phyloP scores from a whole-genome alignment of 805 yeast genomes.

The Dipodascopsis tothii region DNA sequence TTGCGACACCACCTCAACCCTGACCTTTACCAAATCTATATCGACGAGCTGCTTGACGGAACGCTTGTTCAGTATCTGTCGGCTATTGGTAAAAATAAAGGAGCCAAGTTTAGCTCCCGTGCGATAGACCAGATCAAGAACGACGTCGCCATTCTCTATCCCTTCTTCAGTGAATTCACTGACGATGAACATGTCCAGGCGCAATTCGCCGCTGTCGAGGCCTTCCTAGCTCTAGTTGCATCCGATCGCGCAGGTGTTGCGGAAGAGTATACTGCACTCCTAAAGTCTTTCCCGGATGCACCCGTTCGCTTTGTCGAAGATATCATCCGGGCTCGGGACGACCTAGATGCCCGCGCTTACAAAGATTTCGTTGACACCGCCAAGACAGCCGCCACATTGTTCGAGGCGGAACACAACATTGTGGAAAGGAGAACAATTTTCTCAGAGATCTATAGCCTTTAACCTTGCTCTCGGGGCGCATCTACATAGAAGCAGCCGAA shows the following conservation, averaged over 20 bases:
- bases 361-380: no score
- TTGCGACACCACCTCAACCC: constrained; percentile 46
- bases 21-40: constrained; percentile 47
- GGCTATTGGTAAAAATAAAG: constrained; percentile 37
- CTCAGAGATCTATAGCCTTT: not conserved
- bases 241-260: constrained; percentile 33
- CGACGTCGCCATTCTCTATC: constrained; percentile 53
- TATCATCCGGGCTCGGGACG: constrained; percentile 43
- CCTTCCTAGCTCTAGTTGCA: constrained; percentile 49
- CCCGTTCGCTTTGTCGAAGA: constrained; percentile 63
- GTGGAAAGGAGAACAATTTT: constrained; percentile 6
- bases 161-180: constrained; percentile 43
- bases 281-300: constrained; percentile 69
- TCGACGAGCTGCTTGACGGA: constrained; percentile 49
- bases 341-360: no score
- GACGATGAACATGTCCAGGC: constrained; percentile 39
- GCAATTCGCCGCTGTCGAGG: constrained; percentile 54
- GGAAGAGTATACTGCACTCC: constrained; percentile 45
- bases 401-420: constrained; percentile 28
- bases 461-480: no score
- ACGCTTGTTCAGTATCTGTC: constrained; percentile 44
- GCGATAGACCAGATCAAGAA: constrained; percentile 46
- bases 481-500: no score
- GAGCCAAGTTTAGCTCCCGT: constrained; percentile 15
- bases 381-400: constrained; percentile 28